phyloP scores from a whole-genome alignment of 345 rosid species.

The Arabidopsis arenosa region DNA sequence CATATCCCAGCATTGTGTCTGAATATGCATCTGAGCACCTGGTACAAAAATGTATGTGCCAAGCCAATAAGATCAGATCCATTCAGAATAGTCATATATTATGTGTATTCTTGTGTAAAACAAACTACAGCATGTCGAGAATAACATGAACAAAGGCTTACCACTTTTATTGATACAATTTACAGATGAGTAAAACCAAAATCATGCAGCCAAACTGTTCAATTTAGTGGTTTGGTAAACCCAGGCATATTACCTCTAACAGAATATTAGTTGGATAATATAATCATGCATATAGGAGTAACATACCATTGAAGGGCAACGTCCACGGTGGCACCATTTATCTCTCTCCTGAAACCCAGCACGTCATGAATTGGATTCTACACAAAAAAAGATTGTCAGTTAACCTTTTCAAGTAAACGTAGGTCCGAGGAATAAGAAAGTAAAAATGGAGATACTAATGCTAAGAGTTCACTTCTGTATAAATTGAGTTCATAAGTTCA shows the following conservation, averaged over 20 bases:
- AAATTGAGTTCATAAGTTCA: slow-evolving; percentile 10
- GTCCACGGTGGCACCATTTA: slow-evolving; percentile 70
- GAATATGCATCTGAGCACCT: slow-evolving; percentile 99
- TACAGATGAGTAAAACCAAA: slow-evolving; percentile 13
- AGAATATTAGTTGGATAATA: slow-evolving; percentile 5
- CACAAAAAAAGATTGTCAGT: slow-evolving; percentile 47
- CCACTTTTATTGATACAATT: slow-evolving; percentile 15
- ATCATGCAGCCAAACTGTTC: slow-evolving; percentile 11
- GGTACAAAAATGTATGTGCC: slow-evolving; percentile 24
- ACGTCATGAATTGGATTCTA: slow-evolving; percentile 91
- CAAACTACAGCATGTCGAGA: slow-evolving; percentile 13
- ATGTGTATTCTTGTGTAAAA: not conserved
- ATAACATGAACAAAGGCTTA: slow-evolving; percentile 8
- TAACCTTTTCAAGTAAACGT: slow-evolving; percentile 19
- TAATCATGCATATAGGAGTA: not conserved
- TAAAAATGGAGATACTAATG: not conserved
- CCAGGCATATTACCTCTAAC: not conserved
- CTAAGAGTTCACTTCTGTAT: slow-evolving; percentile 7
- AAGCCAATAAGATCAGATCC: slow-evolving; percentile 32
- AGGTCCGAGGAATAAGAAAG: not conserved
- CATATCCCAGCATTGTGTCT: slow-evolving; percentile 93
- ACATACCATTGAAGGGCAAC: slow-evolving; percentile 93
- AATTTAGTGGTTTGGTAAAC: not conserved
- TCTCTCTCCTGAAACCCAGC: slow-evolving; percentile 71
- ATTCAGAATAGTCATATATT: slow-evolving; percentile 3